A percentile compares a stretch with the other conserved stretches of the same genome.
Evolutionary conservation across 805 yeast genomes (phyloP).

Genomic region (Lachancea mirantina): DNA sequence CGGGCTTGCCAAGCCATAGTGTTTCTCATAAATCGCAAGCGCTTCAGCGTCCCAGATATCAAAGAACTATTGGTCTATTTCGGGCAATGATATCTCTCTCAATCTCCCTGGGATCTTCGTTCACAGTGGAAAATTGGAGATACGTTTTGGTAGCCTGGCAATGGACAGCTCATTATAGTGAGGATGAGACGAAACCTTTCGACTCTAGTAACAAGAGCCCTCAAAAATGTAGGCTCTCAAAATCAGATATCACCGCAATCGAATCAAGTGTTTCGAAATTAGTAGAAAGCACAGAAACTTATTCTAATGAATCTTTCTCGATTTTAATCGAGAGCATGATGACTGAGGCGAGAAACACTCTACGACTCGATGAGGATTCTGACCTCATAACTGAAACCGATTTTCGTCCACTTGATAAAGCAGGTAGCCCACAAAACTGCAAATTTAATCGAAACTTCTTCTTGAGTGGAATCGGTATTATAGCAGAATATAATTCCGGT

Average conservation of each 20-base stretch:
- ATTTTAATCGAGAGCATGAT: slow-evolving; percentile 43
- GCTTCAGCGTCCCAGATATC: slow-evolving; percentile 44
- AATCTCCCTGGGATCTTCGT: slow-evolving; percentile 69
- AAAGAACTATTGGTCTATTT: slow-evolving; percentile 67
- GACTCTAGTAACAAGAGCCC: slow-evolving; percentile 30
- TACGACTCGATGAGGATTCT: slow-evolving; percentile 6
- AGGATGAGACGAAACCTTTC: slow-evolving; percentile 47
- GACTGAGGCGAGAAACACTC: too few relatives aligned
- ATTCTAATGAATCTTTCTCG: slow-evolving; percentile 43
- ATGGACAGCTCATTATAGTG: slow-evolving; percentile 68
- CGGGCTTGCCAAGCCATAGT: slow-evolving; percentile 13
- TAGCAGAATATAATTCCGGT: slow-evolving; percentile 48
- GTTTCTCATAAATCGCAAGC: too few relatives aligned
- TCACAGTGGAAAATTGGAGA: slow-evolving; percentile 58
- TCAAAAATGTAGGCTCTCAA: slow-evolving; percentile 37
- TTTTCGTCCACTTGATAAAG: slow-evolving; percentile 20
- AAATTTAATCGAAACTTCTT: slow-evolving; percentile 51
- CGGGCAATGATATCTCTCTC: slow-evolving; percentile 75
- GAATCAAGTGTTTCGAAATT: slow-evolving; percentile 54
- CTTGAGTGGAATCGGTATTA: slow-evolving; percentile 46
- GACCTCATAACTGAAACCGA: slow-evolving; percentile 7
- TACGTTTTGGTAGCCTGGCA: slow-evolving; percentile 57
- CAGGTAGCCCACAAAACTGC: slow-evolving; percentile 32
- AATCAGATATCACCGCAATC: slow-evolving; percentile 44
- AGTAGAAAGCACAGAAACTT: slow-evolving; percentile 52